Base-by-base conservation (phyloP, 1,139 yeast genomes). In the Blastobotrys malaysiensis region DNA sequence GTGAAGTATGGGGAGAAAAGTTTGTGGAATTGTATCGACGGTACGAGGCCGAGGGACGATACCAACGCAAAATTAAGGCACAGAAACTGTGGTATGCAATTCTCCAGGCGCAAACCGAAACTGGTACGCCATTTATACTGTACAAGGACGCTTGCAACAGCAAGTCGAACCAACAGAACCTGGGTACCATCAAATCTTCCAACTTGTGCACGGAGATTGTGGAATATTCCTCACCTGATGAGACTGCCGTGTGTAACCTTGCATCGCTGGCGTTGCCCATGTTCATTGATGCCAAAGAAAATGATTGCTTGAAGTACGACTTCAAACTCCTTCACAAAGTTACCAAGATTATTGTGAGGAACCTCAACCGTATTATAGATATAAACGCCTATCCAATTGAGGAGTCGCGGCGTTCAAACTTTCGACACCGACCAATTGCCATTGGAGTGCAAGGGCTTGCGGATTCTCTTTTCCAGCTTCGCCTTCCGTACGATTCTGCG, bases 131-230 rank as follows among this genome's bases (percentile, higher is more conserved):
- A 47, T 86, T 83, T 72, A 84, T 87, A 82, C 73, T 87, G 51
- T 87, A 85, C 74, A 87, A 87, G 69, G 95, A 87, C 73, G 82
- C 91, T 46, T 86, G 93, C 74, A 87, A 87, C 71, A 61, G 70
- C 53, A 86, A 86, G 68, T 77, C 87, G 56, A 87, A 87, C 70
- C 95, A 87, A 72, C 78, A 84, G 76, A 86, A 86, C 66, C 76
- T 86, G 68, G 95, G 95, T 63, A 75, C 82, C 36, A 87, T 87
- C 67, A 86, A 86, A 69, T 84, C 90, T 14, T 86, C 93, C 14
- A 87, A 87, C 67, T 77, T 87, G 70, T 87, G 95, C 73, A 84
- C 91, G 66, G 95, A 87, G 70, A 83, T 87, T 63, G 87, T 87
- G 49, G 90, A 87, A 71, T 86, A 83, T 65, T 84, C 91, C 13